Base-by-base conservation (phyloP, 2,329 filamentous ascomycete species). In the Didymella pomorum region DNA sequence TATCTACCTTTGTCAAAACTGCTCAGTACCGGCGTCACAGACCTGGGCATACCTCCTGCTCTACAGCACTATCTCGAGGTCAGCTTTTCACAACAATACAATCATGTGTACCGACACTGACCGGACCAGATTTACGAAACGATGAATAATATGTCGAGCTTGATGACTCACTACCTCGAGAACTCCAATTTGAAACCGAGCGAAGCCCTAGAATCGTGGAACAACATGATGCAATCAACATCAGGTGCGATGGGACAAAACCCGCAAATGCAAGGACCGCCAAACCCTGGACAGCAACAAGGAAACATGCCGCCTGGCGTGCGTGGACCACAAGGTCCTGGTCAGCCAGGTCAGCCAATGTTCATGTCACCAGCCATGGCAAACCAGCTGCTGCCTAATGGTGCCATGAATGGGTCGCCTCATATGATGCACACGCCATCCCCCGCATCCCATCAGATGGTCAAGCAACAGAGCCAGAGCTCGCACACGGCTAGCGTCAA, bases 51-150 rank as follows among this genome's bases (percentile, higher is more conserved):
- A 44, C 84, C 86, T 7, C 77, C 78, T 41, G 78, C 80, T 42
- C 81, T 89, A 50, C 81, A 87, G 74, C 79, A 81, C 64, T 88
- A 87, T 70, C 79, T 89, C 61, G 87, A 89, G 82, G 86, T 88
- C 79, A 71, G 75, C 71, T 21, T 29, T 50, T 43, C 64, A 54
- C 54, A 56, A 48, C 51, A 61, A 59, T 56, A 61, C 55, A 49
- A 37, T 37, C 18, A 26, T 51, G 52, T 58, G 55, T 60, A 44
- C 58, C 56, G 52, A 56, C 50, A 54, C 56, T 58, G 56, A 58
- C 56, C 56, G 56, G 56, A 54, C 41, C 69, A 89, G 86, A 82
- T 88, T 60, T 85, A 84, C 58, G 87, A 89, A 74, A 88, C 86
- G 28, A 84, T 89, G 71, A 86, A 84, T 52, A 81, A 84, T 64